Percentiles rank a stretch among this genome's conserved stretches.
These are phyloP conservation scores for Pluteus cervinus DNA, from an alignment of 768 basidiomycete genomes.

Conservation along the genomic window DNA sequence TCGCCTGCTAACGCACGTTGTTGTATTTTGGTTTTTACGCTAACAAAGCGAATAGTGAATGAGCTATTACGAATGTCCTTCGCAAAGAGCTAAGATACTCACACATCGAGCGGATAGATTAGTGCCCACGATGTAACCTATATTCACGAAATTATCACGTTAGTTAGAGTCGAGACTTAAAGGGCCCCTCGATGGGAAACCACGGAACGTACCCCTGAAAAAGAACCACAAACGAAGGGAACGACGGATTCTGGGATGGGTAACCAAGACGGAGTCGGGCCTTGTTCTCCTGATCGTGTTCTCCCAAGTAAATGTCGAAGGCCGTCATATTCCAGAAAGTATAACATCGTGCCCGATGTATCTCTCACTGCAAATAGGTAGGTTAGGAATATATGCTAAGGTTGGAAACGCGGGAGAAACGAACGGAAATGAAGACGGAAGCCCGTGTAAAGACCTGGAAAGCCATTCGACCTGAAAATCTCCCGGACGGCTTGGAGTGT, in stretches of 20 bases:
- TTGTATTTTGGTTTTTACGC: conserved; percentile 94
- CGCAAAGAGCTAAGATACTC: conserved; percentile 23
- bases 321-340: conserved; percentile 92
- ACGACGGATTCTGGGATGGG: conserved; percentile 75
- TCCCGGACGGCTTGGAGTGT: conserved; percentile 76
- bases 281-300: conserved; percentile 72
- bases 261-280: conserved; percentile 76
- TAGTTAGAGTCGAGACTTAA: too few species aligned
- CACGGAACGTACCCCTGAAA: conserved; percentile 63
- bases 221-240: conserved; percentile 86
- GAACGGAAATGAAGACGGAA: conserved; percentile 82
- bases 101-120: conserved; percentile 95
- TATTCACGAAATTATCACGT: conserved; percentile 17
- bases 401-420: conserved; percentile 3
- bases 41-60: conserved; percentile 18
- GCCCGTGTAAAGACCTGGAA: conserved; percentile 72
- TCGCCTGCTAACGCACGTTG: conserved; percentile 84
- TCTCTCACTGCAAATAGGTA: conserved; percentile 60
- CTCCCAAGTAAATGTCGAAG: conserved; percentile 85
- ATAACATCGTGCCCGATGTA: conserved; percentile 82
- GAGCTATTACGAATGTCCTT: too few species aligned
- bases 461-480: conserved; percentile 60
- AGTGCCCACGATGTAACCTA: conserved; percentile 77
- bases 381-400: conserved; percentile 1
- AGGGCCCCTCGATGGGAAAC: too few species aligned